Percentiles rank a stretch among this genome's conserved stretches.
Conservation (phyloP, 1,284 basidiomycete genomes). For the Meira nashicola region DNA sequence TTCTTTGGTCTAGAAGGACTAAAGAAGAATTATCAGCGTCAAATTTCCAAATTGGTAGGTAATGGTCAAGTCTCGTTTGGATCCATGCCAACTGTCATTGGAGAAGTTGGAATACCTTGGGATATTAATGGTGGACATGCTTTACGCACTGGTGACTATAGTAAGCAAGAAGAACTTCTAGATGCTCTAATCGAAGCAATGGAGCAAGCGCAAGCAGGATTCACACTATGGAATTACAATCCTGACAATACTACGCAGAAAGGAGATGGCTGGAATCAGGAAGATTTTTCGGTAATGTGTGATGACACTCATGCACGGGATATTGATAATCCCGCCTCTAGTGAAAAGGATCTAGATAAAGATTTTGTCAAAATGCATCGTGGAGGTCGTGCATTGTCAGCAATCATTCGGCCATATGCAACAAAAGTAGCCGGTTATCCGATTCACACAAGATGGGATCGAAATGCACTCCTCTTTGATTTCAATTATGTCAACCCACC, state of each 20-base stretch:
- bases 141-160: constrained; percentile 62
- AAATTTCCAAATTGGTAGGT: constrained; percentile 26
- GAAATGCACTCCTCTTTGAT: constrained; percentile 1
- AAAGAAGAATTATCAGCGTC: constrained; percentile 27
- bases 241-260: constrained; percentile 70
- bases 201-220: constrained; percentile 46
- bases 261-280: constrained; percentile 92
- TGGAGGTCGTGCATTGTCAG: constrained; percentile 71
- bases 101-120: constrained; percentile 49
- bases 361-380: constrained; percentile 60
- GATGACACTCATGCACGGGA: constrained; percentile 59
- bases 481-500: constrained; percentile 11
- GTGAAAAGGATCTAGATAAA: constrained; percentile 55
- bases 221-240: constrained; percentile 84
- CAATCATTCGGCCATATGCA: constrained; percentile 56
- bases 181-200: constrained; percentile 51
- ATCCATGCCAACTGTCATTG: constrained; percentile 37
- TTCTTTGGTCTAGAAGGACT: constrained; percentile 42
- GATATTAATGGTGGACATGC: constrained; percentile 42
- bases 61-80: constrained; percentile 34
- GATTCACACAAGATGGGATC: constrained; percentile 11
- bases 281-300: constrained; percentile 65
- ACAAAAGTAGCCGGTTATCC: constrained; percentile 18
- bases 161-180: constrained; percentile 52
- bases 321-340: constrained; percentile 30